Evolutionary conservation across 371 early-diverging fungal genomes (phyloP).

Genomic region (Vairimorpha ceranae): DNA sequence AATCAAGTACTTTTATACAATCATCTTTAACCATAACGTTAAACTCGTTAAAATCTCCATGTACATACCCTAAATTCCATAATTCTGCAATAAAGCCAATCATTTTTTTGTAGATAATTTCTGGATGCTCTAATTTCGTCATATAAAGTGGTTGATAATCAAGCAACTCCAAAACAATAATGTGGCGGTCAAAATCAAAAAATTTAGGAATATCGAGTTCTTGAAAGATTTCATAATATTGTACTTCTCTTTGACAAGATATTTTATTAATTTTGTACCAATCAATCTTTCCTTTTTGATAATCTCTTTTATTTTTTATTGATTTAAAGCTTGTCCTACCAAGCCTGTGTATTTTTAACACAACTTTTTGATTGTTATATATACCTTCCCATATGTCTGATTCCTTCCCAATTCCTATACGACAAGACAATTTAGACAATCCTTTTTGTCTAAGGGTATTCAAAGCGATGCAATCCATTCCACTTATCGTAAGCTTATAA

Average conservation of each 20-base stretch:
- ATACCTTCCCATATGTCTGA: conserved; percentile 65
- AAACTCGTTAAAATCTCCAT: conserved; percentile 99
- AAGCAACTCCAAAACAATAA: conserved; percentile 87
- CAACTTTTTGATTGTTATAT: conserved; percentile 45
- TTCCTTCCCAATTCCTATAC: conserved; percentile 99
- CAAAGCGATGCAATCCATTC: conserved; percentile 94
- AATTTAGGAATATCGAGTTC: conserved; percentile 89
- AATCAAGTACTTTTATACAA: conserved; percentile 80
- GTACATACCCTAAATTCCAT: conserved; percentile 86
- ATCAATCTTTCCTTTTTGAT: conserved; percentile 66
- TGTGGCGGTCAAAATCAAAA: conserved; percentile 83
- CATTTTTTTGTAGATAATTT: conserved; percentile 77
- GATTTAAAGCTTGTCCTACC: conserved; percentile 91
- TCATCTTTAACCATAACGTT: conserved; percentile 82
- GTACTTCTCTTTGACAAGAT: conserved; percentile 51
- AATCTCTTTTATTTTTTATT: conserved; percentile 92
- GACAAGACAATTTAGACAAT: conserved; percentile 84
- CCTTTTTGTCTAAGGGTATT: conserved; percentile 77
- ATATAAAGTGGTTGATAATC: conserved; percentile 69
- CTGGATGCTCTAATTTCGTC: conserved; percentile 72
- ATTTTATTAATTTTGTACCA: conserved; percentile 64
- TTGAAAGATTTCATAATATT: conserved; percentile 65
- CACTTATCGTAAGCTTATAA: conserved; percentile 90
- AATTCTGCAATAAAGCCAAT: conserved; percentile 86
- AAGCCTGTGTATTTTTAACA: conserved; percentile 66